A percentile compares a stretch with the other conserved stretches of the same genome.
phyloP scores from a whole-genome alignment of 1,284 basidiomycete species.

The Cryptococcus neoformans region DNA sequence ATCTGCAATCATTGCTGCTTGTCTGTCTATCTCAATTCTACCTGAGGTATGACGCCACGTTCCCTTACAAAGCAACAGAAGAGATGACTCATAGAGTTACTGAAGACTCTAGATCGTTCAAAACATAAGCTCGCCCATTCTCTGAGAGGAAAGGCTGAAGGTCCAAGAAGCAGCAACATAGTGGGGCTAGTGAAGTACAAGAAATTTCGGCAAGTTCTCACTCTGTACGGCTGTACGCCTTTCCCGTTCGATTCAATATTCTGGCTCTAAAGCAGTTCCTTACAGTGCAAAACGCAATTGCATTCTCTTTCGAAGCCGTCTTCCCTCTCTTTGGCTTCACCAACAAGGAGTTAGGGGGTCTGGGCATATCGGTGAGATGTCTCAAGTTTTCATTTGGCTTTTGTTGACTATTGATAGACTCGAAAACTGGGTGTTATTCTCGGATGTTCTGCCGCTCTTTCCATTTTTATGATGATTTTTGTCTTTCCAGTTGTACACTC shows the following conservation, averaged over 20 bases:
- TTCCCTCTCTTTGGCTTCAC: conserved; percentile 41
- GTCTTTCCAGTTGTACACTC: conserved; percentile 34
- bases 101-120: conserved; percentile 7
- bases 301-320: conserved; percentile 38
- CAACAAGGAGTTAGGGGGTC: conserved; percentile 29
- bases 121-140: not conserved
- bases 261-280: not conserved
- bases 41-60: conserved; percentile 28
- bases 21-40: conserved; percentile 22
- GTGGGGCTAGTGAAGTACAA: conserved; percentile 20
- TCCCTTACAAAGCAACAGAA: not conserved
- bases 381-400: not conserved
- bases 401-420: conserved; percentile 18
- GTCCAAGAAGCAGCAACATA: conserved; percentile 18
- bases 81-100: not conserved
- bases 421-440: conserved; percentile 34
- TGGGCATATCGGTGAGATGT: conserved; percentile 29
- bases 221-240: conserved; percentile 31
- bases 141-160: conserved; percentile 2
- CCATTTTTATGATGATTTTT: conserved; percentile 36
- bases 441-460: conserved; percentile 28
- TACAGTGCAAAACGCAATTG: conserved; percentile 29
- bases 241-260: not conserved
- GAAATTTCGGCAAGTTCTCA: conserved; percentile 30
- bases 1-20: conserved; percentile 18